Evolutionary conservation across 257 asterid species (phyloP).

Genomic region (Asclepias syriaca): DNA sequence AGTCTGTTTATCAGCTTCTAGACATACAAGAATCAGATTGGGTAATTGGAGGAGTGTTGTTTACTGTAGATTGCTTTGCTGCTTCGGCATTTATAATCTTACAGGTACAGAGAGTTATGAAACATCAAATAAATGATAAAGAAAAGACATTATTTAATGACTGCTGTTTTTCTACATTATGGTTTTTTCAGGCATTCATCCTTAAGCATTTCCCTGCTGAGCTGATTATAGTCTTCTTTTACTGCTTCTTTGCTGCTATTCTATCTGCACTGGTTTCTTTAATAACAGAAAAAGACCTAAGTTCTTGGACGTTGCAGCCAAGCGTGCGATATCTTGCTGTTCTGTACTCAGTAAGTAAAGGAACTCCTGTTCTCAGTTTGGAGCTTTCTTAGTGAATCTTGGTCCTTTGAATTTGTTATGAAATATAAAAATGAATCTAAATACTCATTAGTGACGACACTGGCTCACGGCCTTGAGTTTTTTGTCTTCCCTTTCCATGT

Average conservation of each 20-base stretch:
- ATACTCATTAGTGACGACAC: too few species aligned
- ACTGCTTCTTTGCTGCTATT: slow-evolving; percentile 82
- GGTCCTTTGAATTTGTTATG: too few species aligned
- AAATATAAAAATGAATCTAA: too few species aligned
- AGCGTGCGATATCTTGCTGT: slow-evolving; percentile 58
- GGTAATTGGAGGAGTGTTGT: slow-evolving; percentile 69
- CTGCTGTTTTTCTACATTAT: background rate
- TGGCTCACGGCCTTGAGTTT: too few species aligned
- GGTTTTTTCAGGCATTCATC: slow-evolving; percentile 55
- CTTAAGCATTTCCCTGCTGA: slow-evolving; percentile 69
- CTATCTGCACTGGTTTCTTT: slow-evolving; percentile 55
- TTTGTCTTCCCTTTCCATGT: background rate
- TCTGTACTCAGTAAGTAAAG: slow-evolving; percentile 65
- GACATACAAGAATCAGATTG: slow-evolving; percentile 37
- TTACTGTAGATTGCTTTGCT: slow-evolving; percentile 55
- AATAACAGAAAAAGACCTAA: slow-evolving; percentile 45
- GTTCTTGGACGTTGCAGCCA: slow-evolving; percentile 73
- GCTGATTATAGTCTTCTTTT: slow-evolving; percentile 80
- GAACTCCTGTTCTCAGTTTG: background rate
- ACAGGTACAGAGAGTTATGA: slow-evolving; percentile 41
- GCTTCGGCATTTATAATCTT: slow-evolving; percentile 63
- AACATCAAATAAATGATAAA: background rate
- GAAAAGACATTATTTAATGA: background rate
- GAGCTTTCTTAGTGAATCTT: background rate
- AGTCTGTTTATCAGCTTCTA: slow-evolving; percentile 22